A percentile compares a stretch with the other conserved stretches of the same genome.
Evolutionary conservation across 371 early-diverging fungal genomes (phyloP).

Genomic region (Choanephora cucurbitarum): DNA sequence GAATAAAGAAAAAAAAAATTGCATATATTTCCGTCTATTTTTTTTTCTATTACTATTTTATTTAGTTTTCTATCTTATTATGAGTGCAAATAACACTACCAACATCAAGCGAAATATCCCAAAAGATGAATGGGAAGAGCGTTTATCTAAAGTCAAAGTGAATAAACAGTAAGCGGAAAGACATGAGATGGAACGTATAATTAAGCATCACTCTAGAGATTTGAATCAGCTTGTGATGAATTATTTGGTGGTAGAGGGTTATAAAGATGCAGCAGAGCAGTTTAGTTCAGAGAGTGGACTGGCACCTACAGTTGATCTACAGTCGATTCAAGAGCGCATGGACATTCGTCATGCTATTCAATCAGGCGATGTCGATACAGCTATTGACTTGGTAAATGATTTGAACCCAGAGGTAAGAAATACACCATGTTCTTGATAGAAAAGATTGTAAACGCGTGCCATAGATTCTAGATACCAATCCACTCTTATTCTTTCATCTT

Average conservation of each 20-base stretch:
- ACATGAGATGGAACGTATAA: too few species aligned
- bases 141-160: conserved; percentile 59
- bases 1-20: conserved; percentile 12
- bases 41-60: neutral
- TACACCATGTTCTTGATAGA: neutral
- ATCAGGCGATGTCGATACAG: conserved; percentile 87
- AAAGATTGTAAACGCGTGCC: neutral
- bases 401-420: conserved; percentile 89
- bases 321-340: conserved; percentile 94
- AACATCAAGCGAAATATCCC: conserved; percentile 48
- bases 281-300: conserved; percentile 87
- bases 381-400: conserved; percentile 94
- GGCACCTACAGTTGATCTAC: conserved; percentile 76
- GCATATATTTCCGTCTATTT: too few species aligned
- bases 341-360: conserved; percentile 91
- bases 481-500: conserved; percentile 91
- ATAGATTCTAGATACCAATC: conserved; percentile 93
- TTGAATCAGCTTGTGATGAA: conserved; percentile 97
- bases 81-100: conserved; percentile 7
- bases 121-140: conserved; percentile 66
- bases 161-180: conserved; percentile 72
- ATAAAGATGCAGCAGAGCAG: conserved; percentile 96
- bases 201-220: too few species aligned
- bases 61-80: neutral
- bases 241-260: conserved; percentile 96